Evolutionary conservation across 2,329 filamentous ascomycete species (phyloP).

Genomic region (Talaromyces islandicus): DNA sequence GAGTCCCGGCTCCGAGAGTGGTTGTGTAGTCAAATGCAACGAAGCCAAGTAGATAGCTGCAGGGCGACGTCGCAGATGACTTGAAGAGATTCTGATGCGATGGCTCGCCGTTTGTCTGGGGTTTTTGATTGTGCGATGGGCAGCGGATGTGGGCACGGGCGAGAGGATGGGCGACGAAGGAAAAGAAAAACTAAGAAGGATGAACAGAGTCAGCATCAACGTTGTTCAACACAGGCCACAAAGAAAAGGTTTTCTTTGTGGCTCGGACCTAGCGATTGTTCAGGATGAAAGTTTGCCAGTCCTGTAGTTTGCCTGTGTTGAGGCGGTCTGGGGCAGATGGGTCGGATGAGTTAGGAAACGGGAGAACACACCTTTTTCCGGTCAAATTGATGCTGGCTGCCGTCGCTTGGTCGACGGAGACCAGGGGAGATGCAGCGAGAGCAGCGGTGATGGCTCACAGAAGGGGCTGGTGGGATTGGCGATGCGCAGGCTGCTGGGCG

Average conservation of each 20-base stretch:
- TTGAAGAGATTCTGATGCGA: neutral
- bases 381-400: slow-evolving; percentile 18
- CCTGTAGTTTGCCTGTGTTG: neutral
- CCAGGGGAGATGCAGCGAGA: slow-evolving; percentile 10
- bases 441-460: slow-evolving; percentile 16
- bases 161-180: slow-evolving; percentile 23
- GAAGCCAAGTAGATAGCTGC: neutral
- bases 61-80: neutral
- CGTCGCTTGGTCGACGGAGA: slow-evolving; percentile 25
- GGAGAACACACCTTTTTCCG: slow-evolving; percentile 27
- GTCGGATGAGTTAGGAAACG: slow-evolving; percentile 29
- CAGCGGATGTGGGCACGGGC: slow-evolving; percentile 23
- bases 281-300: neutral
- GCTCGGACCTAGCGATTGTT: neutral
- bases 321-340: slow-evolving; percentile 17
- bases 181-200: slow-evolving; percentile 1
- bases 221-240: neutral
- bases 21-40: neutral
- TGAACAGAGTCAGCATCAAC: neutral
- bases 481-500: slow-evolving; percentile 23
- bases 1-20: neutral
- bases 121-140: slow-evolving; percentile 11
- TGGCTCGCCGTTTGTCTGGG: neutral
- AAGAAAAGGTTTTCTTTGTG: neutral
- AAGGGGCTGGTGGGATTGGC: slow-evolving; percentile 24